Evolutionary conservation across 345 rosid species (phyloP).

Genomic region (Euphorbia pulcherrima): DNA sequence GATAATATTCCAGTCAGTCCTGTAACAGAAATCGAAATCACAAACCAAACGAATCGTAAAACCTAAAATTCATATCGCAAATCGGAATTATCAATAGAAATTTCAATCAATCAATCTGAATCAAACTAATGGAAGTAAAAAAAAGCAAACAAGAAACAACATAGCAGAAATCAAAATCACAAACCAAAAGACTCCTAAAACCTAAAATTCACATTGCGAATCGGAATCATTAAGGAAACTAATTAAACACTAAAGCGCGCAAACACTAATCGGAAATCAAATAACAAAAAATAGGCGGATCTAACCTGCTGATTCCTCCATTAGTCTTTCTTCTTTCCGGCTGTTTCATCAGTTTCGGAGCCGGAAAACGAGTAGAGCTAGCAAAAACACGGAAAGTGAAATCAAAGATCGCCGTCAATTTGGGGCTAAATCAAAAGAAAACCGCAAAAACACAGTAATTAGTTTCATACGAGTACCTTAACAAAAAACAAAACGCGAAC

Average conservation of each 20-base stretch:
- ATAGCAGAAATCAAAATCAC: background rate
- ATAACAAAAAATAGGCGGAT: background rate
- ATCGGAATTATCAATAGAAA: background rate
- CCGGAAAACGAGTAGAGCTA: conserved; percentile 83
- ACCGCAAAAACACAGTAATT: background rate
- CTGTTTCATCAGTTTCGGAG: conserved; percentile 66
- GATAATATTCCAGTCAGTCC: background rate
- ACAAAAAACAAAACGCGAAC: too few relatives aligned
- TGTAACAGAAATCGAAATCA: background rate
- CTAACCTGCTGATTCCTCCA: conserved; percentile 20
- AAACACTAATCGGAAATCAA: background rate
- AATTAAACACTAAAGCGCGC: too few relatives aligned
- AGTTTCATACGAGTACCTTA: too few relatives aligned
- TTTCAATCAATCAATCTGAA: background rate
- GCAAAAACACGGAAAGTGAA: background rate
- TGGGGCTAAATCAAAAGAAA: background rate
- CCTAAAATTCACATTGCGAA: background rate
- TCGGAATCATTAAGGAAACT: background rate
- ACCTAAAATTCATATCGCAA: background rate
- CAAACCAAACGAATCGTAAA: background rate
- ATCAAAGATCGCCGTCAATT: conserved; percentile 6
- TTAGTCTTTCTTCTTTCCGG: conserved; percentile 74
- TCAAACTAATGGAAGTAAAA: background rate
- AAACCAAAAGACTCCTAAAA: background rate
- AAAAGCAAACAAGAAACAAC: background rate